Evolutionary conservation across 2,329 filamentous ascomycete genomes (phyloP).

Genomic region (Coleophoma eucalyptorum): DNA sequence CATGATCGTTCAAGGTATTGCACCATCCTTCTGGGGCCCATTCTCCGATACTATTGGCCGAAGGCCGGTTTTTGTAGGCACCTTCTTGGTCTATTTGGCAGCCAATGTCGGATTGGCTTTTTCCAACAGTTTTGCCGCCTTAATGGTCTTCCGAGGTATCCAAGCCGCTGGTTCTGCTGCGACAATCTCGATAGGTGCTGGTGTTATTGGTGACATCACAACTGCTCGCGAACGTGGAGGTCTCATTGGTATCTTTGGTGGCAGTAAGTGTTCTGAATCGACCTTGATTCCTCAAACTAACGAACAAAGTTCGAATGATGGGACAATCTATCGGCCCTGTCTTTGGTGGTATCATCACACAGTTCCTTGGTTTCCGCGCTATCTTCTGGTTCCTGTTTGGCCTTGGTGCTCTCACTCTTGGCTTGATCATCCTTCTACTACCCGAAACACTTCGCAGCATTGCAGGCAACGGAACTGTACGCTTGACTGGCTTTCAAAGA

Average conservation of each 20-base stretch:
- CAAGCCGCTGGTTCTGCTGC: slow-evolving; percentile 45
- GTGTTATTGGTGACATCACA: slow-evolving; percentile 37
- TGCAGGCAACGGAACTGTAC: slow-evolving; percentile 34
- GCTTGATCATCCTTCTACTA: slow-evolving; percentile 35
- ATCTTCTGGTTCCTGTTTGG: slow-evolving; percentile 39
- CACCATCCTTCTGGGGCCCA: slow-evolving; percentile 43
- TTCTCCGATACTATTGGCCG: slow-evolving; percentile 43
- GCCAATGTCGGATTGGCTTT: slow-evolving; percentile 43
- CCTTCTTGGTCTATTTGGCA: slow-evolving; percentile 41
- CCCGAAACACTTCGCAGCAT: slow-evolving; percentile 35
- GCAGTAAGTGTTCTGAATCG: slow-evolving; percentile 23
- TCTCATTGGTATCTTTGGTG: slow-evolving; percentile 33
- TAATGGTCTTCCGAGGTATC: slow-evolving; percentile 41
- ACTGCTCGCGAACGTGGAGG: slow-evolving; percentile 32
- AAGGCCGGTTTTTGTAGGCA: slow-evolving; percentile 28
- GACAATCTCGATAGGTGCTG: slow-evolving; percentile 39
- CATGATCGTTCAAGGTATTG: slow-evolving; percentile 46
- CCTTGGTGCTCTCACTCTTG: slow-evolving; percentile 28
- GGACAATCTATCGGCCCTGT: slow-evolving; percentile 42
- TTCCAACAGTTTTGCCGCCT: slow-evolving; percentile 34
- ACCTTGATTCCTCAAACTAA: not conserved
- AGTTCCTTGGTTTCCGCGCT: slow-evolving; percentile 31
- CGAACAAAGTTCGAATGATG: slow-evolving; percentile 32
- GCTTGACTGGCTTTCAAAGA: slow-evolving; percentile 33
- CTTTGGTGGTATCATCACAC: slow-evolving; percentile 31